Base-by-base conservation (phyloP, 2,329 filamentous ascomycete genomes). In the Emmonsia crescens region DNA sequence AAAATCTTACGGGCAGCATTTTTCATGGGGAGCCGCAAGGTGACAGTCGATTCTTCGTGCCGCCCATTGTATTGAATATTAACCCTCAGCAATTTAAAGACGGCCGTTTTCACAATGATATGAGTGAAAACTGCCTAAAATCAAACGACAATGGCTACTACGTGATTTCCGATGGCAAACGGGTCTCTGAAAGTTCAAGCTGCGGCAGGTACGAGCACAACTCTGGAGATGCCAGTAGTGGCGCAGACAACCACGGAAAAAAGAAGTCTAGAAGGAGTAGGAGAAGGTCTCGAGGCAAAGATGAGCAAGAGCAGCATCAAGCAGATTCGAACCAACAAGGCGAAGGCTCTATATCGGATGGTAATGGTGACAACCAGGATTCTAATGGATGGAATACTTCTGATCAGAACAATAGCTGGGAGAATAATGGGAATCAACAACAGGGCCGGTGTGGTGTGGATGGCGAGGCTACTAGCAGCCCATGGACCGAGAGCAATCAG, bases 51-150 rank as follows among this genome's bases (percentile, higher is more conserved):
- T 21, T 57, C 21, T 31, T 31, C 10, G 61, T 60, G 21, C 65
- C 64, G 29, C 62, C 65, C 5, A 64, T 66, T 42, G 55, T 66
- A 16, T 58, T 66, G 38, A 65, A 66, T 56, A 60, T 66, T 21
- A 65, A 61, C 42, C 55, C 62, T 31, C 61, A 46, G 27, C 24
- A 31, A 57, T n/a, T 44, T 16, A n/a, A 6, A 12, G 55, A 46
- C 3, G 19, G 24, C 27, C 14, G 2, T 31, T 57, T 36, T 19
- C 54, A 8, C n/a, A 42, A 42, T 19, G 10, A 42, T 5, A 42
- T 12, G 33, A 27, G 16, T 42, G 49, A 40, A n/a, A 42, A 27
- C 5, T 27, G 16, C 24, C 9, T n/a, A 24, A 38, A 40, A 12
- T 36, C 33, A 21, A 36, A 55, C 10, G 38, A 62, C 48, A 63